Percentiles rank a stretch among this genome's conserved stretches.
Conservation (phyloP, 2,329 filamentous ascomycete genomes). For the Paraconiothyrium brasiliense region DNA sequence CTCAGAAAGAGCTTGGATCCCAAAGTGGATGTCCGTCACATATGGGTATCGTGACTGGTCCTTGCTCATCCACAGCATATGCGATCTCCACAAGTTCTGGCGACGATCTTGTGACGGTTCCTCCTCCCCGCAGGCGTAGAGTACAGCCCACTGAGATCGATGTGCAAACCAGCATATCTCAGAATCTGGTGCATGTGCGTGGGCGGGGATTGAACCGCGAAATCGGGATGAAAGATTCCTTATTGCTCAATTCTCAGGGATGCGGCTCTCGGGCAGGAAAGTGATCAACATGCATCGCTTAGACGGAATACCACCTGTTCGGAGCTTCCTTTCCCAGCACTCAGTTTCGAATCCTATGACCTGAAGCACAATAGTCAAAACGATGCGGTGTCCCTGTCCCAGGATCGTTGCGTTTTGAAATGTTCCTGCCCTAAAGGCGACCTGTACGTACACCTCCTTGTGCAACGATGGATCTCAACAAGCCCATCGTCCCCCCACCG, state of each 20-base stretch:
- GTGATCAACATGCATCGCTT: conserved; percentile 8
- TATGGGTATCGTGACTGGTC: too few relatives aligned
- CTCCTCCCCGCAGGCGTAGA: too few relatives aligned
- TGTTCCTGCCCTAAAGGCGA: background rate
- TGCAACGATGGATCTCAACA: conserved; percentile 16
- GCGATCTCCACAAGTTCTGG: too few relatives aligned
- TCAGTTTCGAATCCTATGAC: background rate
- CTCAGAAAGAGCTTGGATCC: too few relatives aligned
- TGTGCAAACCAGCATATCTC: too few relatives aligned
- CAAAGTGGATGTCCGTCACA: too few relatives aligned
- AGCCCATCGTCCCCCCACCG: conserved; percentile 25
- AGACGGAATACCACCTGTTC: background rate
- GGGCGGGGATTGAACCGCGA: background rate
- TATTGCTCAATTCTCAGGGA: background rate
- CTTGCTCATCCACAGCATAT: too few relatives aligned
- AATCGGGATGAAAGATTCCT: background rate
- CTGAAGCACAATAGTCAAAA: conserved; percentile 1
- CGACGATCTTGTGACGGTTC: too few relatives aligned
- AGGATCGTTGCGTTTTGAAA: background rate
- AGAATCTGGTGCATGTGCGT: background rate
- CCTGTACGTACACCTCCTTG: background rate
- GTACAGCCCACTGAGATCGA: too few relatives aligned
- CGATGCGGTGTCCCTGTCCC: background rate
- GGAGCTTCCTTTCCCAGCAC: background rate
- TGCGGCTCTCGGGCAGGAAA: background rate